Conservation (phyloP, 176 grass and related monocot species). For the Triticum dicoccoides region DNA sequence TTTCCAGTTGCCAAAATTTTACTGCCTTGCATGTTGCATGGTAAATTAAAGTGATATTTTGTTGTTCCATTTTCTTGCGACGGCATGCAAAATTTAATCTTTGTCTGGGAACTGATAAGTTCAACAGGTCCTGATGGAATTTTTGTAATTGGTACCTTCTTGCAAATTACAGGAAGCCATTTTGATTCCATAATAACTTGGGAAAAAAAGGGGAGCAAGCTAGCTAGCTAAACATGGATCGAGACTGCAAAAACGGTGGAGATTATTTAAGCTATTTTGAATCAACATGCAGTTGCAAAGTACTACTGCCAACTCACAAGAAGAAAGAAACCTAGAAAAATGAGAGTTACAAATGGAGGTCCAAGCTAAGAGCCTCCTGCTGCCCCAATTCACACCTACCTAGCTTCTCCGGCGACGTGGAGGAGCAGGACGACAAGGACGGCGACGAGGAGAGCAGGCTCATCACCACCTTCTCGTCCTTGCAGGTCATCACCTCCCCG, state of each 20-base stretch:
- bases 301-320: constrained; percentile 21
- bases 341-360: constrained; percentile 82
- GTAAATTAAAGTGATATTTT: not conserved
- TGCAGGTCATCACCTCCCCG: constrained; percentile 17
- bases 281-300: constrained; percentile 38
- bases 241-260: constrained; percentile 30
- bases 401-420: constrained; percentile 70
- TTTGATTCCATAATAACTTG: not conserved
- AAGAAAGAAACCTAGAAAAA: constrained; percentile 53
- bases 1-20: not conserved
- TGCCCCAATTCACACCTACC: constrained; percentile 61
- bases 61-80: not conserved
- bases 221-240: constrained; percentile 19
- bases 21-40: not conserved
- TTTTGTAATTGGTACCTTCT: not conserved
- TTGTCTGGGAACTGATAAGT: not conserved
- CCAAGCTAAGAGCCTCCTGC: constrained; percentile 82
- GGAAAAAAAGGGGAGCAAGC: not conserved
- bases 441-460: constrained; percentile 50
- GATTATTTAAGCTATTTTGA: constrained; percentile 58
- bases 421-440: constrained; percentile 56
- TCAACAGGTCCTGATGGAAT: not conserved
- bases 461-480: constrained; percentile 47
- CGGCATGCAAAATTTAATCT: not conserved
- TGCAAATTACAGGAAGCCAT: not conserved